Percentiles rank a stretch among this genome's conserved stretches.
Conservation (phyloP, 768 basidiomycete genomes). For the Tremella fuciformis region DNA sequence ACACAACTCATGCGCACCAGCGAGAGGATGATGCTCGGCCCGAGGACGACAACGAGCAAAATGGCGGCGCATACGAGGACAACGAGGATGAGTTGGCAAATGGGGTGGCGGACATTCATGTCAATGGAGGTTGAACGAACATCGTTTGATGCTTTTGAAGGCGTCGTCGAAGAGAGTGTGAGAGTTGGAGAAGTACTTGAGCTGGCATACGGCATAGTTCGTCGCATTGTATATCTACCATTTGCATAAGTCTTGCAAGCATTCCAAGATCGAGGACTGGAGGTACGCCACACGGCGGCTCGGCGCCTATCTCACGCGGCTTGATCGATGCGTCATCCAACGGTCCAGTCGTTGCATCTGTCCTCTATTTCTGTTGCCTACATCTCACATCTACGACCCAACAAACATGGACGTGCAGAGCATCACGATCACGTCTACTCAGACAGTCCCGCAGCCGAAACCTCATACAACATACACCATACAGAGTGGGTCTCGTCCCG, state of each 20-base stretch:
- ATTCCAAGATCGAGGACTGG: too few species aligned
- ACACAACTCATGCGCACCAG: slow-evolving; percentile 17
- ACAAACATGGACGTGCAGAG: slow-evolving; percentile 48
- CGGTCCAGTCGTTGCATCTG: too few species aligned
- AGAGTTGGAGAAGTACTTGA: too few species aligned
- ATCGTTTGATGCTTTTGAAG: too few species aligned
- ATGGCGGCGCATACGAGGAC: slow-evolving; percentile 10
- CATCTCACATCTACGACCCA: neutral
- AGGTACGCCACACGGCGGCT: too few species aligned
- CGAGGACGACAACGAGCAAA: slow-evolving; percentile 15
- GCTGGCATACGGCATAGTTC: too few species aligned
- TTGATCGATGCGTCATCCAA: too few species aligned
- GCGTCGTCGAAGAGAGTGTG: too few species aligned
- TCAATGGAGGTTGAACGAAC: slow-evolving; percentile 1
- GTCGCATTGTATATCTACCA: too few species aligned
- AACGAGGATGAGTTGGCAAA: slow-evolving; percentile 17
- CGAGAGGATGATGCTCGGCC: slow-evolving; percentile 35
- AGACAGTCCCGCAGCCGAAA: slow-evolving; percentile 40
- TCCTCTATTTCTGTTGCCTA: neutral
- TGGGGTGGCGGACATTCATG: slow-evolving; percentile 12
- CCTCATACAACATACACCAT: slow-evolving; percentile 49
- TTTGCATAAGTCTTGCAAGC: too few species aligned
- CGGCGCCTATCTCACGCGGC: too few species aligned
- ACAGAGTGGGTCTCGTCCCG: slow-evolving; percentile 31
- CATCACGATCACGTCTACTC: slow-evolving; percentile 47